Base-by-base conservation (phyloP, 208 protist genomes). In the Porcisia hertigi region DNA sequence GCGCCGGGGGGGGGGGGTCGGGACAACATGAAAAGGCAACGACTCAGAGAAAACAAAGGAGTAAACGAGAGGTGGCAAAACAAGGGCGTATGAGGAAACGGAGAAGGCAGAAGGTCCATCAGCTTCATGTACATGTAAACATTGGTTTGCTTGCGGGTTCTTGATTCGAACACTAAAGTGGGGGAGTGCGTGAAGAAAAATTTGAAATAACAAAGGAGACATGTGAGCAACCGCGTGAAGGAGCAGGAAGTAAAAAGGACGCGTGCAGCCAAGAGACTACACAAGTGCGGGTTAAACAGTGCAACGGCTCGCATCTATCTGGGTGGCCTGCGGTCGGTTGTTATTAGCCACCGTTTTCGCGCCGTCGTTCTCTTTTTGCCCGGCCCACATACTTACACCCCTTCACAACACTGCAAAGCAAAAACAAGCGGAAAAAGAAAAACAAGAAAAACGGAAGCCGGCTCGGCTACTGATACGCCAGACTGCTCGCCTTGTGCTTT, bases 401-500 rank as follows among this genome's bases (percentile, higher is more conserved):
- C 23, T 14, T 67, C 1, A 47, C 8, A 34, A 71, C 30, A 71
- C n/a, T 9, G 20, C 49, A 60, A 1, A 45, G 47, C 53, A 62
- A 72, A 59, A 45, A 59, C n/a, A n/a, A 18, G 23, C 14, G 53
- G 47, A 59, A 72, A n/a, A n/a, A 25, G 2, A 36, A 62, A 30
- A 5, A 72, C 18, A 20, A 58, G 53, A 45, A 3, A n/a, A 23
- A n/a, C 25, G 41, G 47, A 57, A 25, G n/a, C 20, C 23, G 66
- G 16, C 0, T 43, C 3, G 14, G 59, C 74, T 75, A 84, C 71
- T 81, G 79, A 23, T 75, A 84, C 2, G 72, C 66, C 71, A 86
- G 83, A 1, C 72, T 76, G 11, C 80, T 71, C n/a, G 69, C 73
- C 45, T 79, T 75, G 77, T 90, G 85, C 64, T 88, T 92, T n/a